Evolutionary conservation across 176 grass and related monocot species (phyloP), one percentile per base, ranked within the genome.

Genomic region (Oryza officinalis): DNA sequence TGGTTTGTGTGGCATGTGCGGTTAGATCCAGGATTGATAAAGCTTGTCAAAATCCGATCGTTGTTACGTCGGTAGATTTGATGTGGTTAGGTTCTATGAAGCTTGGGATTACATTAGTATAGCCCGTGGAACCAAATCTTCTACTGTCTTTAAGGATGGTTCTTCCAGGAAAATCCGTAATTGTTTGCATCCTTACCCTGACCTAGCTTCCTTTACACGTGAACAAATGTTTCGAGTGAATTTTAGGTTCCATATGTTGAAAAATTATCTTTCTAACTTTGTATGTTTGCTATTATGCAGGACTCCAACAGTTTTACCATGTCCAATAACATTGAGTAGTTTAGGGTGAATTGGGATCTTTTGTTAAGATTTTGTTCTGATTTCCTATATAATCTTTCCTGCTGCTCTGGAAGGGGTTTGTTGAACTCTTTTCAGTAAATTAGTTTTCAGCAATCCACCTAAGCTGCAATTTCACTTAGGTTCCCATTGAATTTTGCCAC

Each of bases 11-110:
- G 10, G 67, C 72, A 3, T 44, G 5, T 6, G 47, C 84, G 22
- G 80, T 80, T 87, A 84, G 89, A 87, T 90, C 75, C 80, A 63
- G 18, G 63, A 4, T 64, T 8, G 50, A 82, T 70, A 52, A 33
- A 61, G 27, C 52, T 69, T 52, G 10, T 40, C 8, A 6, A 17
- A 60, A 6, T 32, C 4, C 14, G 23, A 1, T 8, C 9, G 0
- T 59, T 75, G 12, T 1, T 23, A 20, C 5, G 27, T 40, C 22
- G n/a, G 57, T 23, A 61, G 57, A 61, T 61, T 61, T 61, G 57
- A 23, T 25, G 57, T 61, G 57, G 2, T 61, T 61, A 61, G 22
- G 22, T 11, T 61, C 57, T 61, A 22, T 61, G n/a, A 61, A 61
- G 22, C 22, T 35, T 35, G 33, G 32, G 32, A 33, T 33, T 35